Evolutionary conservation across 192 early-diverging fungal species (phyloP), one percentile per base, ranked within the genome.

Genomic region (Coemansia sp.): DNA sequence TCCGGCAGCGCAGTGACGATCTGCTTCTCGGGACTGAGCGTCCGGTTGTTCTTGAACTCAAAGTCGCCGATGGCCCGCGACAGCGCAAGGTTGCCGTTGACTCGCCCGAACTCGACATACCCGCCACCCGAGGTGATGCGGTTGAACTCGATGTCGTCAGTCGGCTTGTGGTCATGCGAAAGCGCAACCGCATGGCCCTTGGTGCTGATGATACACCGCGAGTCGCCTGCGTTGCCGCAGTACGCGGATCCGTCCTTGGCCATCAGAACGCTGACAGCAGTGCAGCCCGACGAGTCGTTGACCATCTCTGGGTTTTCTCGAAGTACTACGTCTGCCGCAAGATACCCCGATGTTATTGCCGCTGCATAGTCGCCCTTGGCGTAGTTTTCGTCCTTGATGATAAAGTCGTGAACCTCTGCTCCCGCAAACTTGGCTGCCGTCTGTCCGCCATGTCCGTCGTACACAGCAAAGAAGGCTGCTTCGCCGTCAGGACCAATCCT

Each of bases 61-160:
- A 95, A 98, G 71, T 99, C 97, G 34, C 97, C 97, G 63, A 99
- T 85, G 2, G 97, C 97, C 48, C 97, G 90, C 53, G 95, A 97
- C 20, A 99, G 85, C 29, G 97, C 97, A 42, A 99, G 83, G 75
- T 96, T 97, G 88, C 97, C 97, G 81, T 99, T 99, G 48, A 99
- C 97, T 61, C 97, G 89, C 1, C 95, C 95, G 85, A 91, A 97
- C 76, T 99, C 96, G 25, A 99, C 95, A 84, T 96, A 99, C 9
- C 96, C 96, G 59, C 97, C 97, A 36, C 92, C 96, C 5, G 85
- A 85, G 46, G 79, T 80, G 70, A 99, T 99, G 66, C 97, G 90
- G 53, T 86, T 69, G 20, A 86, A 84, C 82, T 99, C 97, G 35
- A 73, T 85, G 79, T 85, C 86, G 75, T 95, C 92, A 13, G 85